Conservation (phyloP, 352 stramenopile species). For the Thraustotheca clavata region DNA sequence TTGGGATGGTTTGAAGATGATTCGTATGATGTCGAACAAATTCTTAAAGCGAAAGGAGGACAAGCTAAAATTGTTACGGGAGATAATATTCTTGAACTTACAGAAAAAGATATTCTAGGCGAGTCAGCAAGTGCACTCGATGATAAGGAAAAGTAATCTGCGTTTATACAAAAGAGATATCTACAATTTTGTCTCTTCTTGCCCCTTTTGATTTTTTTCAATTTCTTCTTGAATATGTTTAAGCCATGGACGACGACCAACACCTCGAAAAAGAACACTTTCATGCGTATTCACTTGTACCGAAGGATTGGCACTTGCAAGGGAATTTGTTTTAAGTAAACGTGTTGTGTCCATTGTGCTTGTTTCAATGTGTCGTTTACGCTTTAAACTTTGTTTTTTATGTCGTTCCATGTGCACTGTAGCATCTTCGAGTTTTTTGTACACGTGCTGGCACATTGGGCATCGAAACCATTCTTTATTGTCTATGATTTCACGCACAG, state of each 20-base stretch:
- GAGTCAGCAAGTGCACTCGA: conserved; percentile 10
- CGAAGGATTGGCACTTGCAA: conserved; percentile 76
- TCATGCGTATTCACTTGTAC: conserved; percentile 85
- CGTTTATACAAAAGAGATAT: background rate
- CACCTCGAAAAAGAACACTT: conserved; percentile 71
- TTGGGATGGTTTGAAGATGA: conserved; percentile 91
- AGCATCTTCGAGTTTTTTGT: conserved; percentile 63
- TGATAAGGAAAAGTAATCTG: background rate
- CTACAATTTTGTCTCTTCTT: conserved; percentile 14
- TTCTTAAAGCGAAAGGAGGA: conserved; percentile 70
- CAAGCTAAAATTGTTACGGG: conserved; percentile 57
- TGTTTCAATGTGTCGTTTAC: conserved; percentile 78
- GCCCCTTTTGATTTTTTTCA: background rate
- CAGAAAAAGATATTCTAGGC: conserved; percentile 60
- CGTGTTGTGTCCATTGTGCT: conserved; percentile 72
- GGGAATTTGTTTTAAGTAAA: conserved; percentile 63
- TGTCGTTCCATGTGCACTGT: conserved; percentile 75
- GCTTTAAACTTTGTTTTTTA: conserved; percentile 81
- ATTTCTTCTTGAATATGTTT: conserved; percentile 48
- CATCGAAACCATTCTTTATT: conserved; percentile 85
- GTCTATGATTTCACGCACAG: conserved; percentile 68
- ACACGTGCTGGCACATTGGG: conserved; percentile 65
- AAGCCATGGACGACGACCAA: conserved; percentile 65
- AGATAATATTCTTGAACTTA: conserved; percentile 79
- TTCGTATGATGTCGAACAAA: conserved; percentile 78